A percentile compares a stretch with the other conserved stretches of the same genome.
phyloP scores from a whole-genome alignment of 75 land plant genomes.

The Ceratopteris richardii region DNA sequence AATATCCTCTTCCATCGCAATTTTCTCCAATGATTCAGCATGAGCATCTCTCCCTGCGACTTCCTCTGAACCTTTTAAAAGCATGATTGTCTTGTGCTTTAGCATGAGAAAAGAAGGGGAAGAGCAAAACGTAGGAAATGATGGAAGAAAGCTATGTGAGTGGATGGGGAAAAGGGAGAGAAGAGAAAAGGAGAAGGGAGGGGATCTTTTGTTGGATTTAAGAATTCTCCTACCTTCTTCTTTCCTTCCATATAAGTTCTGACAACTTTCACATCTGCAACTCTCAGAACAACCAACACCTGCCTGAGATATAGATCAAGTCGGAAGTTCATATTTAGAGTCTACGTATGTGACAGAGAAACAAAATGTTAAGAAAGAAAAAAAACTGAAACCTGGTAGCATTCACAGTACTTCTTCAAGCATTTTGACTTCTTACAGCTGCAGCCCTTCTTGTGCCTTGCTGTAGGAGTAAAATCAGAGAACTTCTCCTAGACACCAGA shows the following conservation, averaged over 20 bases:
- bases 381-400: conserved; percentile 76
- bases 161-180: background rate
- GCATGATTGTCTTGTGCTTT: background rate
- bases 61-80: conserved; percentile 4
- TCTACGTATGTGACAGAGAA: background rate
- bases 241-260: conserved; percentile 76
- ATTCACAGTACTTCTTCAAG: conserved; percentile 91
- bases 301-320: conserved; percentile 36
- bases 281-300: conserved; percentile 94
- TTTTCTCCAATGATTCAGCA: conserved; percentile 29
- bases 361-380: too few relatives aligned
- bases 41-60: conserved; percentile 18
- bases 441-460: conserved; percentile 93
- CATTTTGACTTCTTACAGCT: conserved; percentile 95
- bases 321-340: background rate
- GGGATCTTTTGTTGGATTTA: too few relatives aligned
- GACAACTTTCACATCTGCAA: conserved; percentile 92
- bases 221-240: conserved; percentile 61
- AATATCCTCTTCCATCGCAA: conserved; percentile 16
- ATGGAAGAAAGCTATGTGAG: too few relatives aligned
- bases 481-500: conserved; percentile 40
- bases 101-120: too few relatives aligned
- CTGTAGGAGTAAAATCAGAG: conserved; percentile 65
- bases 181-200: background rate
- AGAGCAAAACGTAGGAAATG: too few relatives aligned